Evolutionary conservation across 495 filamentous ascomycete genomes (phyloP).

Genomic region (Evernia prunastri): DNA sequence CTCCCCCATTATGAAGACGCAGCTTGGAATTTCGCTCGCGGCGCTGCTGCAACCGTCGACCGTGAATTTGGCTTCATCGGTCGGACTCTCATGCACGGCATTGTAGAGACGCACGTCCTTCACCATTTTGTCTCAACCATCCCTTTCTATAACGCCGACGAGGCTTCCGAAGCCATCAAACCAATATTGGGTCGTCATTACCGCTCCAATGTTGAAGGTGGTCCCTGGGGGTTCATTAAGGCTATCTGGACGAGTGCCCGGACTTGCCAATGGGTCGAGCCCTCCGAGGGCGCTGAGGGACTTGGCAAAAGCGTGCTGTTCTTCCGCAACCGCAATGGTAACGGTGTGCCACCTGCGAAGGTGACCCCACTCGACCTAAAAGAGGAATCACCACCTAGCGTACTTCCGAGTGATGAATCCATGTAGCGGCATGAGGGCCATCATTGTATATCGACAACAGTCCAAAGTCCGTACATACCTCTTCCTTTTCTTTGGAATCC

Average conservation of each 20-base stretch:
- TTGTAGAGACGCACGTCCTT: slow-evolving; percentile 56
- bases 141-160: slow-evolving; percentile 57
- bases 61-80: slow-evolving; percentile 57
- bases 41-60: slow-evolving; percentile 54
- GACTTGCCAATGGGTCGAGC: slow-evolving; percentile 51
- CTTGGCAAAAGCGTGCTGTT: slow-evolving; percentile 49
- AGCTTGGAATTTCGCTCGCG: slow-evolving; percentile 52
- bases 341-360: slow-evolving; percentile 59
- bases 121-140: slow-evolving; percentile 58
- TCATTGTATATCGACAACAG: neutral
- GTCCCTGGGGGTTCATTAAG: slow-evolving; percentile 48
- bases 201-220: slow-evolving; percentile 47
- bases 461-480: neutral
- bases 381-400: neutral
- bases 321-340: slow-evolving; percentile 62
- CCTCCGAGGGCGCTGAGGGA: slow-evolving; percentile 57
- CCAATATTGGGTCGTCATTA: slow-evolving; percentile 52
- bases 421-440: neutral
- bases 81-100: slow-evolving; percentile 49
- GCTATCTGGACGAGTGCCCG: slow-evolving; percentile 49
- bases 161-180: slow-evolving; percentile 55
- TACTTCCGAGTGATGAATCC: slow-evolving; percentile 8
- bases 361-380: slow-evolving; percentile 22
- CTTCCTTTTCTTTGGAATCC: slow-evolving; percentile 1
- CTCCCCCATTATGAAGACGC: slow-evolving; percentile 52